A percentile compares a stretch with the other conserved stretches of the same genome.
phyloP scores from a whole-genome alignment of 148 eudicot genomes.

The Nepenthes gracilis region DNA sequence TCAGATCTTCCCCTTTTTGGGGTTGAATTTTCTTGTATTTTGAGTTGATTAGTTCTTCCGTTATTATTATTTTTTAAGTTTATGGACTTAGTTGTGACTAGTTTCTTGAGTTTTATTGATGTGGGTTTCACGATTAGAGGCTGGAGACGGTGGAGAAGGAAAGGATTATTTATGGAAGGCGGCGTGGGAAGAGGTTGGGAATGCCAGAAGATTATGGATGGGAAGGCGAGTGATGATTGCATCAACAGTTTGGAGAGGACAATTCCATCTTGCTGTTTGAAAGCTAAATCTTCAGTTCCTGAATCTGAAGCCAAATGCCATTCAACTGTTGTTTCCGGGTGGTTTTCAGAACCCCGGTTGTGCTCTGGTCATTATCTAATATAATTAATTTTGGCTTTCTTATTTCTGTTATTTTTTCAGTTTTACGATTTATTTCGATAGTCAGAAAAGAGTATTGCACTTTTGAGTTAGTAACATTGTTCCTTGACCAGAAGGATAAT shows the following conservation, averaged over 20 bases:
- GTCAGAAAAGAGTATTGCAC: too few species aligned
- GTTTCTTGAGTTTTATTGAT: not conserved
- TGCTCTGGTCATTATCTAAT: conserved; percentile 41
- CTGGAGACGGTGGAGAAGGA: conserved; percentile 68
- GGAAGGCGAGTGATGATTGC: conserved; percentile 43
- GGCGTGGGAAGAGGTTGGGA: conserved; percentile 61
- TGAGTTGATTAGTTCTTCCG: too few species aligned
- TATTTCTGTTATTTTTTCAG: not conserved
- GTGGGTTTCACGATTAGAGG: conserved; percentile 30
- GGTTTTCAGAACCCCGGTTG: conserved; percentile 70
- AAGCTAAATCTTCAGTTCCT: conserved; percentile 51
- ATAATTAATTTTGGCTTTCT: not conserved
- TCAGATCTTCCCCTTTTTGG: too few species aligned
- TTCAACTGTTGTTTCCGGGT: conserved; percentile 91
- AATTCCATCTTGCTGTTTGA: conserved; percentile 80
- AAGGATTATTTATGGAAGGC: conserved; percentile 49
- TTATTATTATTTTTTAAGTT: too few species aligned
- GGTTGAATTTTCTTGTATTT: too few species aligned
- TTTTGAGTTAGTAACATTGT: too few species aligned
- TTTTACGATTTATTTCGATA: too few species aligned
- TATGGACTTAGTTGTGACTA: too few species aligned
- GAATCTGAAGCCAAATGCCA: conserved; percentile 74
- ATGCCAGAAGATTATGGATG: conserved; percentile 71
- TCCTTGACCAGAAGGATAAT: too few species aligned
- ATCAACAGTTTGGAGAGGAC: conserved; percentile 22